phyloP scores from a whole-genome alignment of 179 eudicot species.

The Gypsophila paniculata region DNA sequence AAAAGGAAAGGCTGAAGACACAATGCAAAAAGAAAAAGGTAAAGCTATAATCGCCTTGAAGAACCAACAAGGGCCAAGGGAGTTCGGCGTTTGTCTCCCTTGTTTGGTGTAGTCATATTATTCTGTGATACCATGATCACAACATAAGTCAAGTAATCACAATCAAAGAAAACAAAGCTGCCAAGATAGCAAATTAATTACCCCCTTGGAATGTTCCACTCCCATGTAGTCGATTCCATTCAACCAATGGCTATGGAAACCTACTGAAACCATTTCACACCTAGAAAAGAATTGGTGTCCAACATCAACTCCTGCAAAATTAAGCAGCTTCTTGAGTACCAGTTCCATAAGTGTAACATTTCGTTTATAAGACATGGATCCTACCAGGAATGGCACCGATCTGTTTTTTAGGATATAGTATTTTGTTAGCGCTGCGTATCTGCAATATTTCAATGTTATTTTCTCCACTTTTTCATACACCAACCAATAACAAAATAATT shows the following conservation, averaged over 20 bases:
- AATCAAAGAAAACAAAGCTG: not conserved
- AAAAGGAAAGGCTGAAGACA: not conserved
- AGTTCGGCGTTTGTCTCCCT: not conserved
- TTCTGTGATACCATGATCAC: not conserved
- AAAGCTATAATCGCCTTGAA: not conserved
- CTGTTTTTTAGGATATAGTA: constrained; percentile 36
- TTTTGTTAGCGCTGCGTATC: constrained; percentile 36
- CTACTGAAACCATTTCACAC: constrained; percentile 82
- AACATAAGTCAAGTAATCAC: not conserved
- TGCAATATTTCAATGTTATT: constrained; percentile 22
- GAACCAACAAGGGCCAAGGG: not conserved
- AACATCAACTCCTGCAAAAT: constrained; percentile 68
- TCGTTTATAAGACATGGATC: not conserved
- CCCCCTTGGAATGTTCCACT: constrained; percentile 33
- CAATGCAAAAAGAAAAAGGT: not conserved
- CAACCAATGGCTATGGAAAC: constrained; percentile 87
- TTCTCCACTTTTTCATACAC: not conserved
- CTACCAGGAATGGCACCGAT: constrained; percentile 51
- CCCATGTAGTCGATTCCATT: constrained; percentile 83
- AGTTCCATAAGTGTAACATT: not conserved
- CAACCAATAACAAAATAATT: not conserved
- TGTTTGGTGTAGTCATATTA: not conserved
- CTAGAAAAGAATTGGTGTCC: constrained; percentile 89
- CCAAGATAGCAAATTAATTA: constrained; percentile 1
- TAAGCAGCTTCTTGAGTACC: not conserved